These are phyloP conservation scores for Agarophyton chilense DNA, from an alignment of 23 red algal species.

Conservation along the genomic window DNA sequence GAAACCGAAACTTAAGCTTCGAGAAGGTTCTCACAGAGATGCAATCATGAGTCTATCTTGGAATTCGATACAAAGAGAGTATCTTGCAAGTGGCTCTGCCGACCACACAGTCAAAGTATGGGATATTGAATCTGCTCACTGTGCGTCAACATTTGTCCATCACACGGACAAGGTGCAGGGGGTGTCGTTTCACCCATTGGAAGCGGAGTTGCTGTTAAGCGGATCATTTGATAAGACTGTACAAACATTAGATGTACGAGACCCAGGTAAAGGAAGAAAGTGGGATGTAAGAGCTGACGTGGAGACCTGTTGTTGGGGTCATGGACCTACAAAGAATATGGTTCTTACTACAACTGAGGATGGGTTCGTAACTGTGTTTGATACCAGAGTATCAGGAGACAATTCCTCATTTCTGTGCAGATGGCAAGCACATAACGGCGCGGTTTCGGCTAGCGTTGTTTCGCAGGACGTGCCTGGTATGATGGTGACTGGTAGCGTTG, in stretches of 20 bases:
- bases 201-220: slow-evolving; percentile 54
- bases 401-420: slow-evolving; percentile 17
- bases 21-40: slow-evolving; percentile 56
- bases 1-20: slow-evolving; percentile 45
- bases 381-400: slow-evolving; percentile 56
- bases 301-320: slow-evolving; percentile 56
- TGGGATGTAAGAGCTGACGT: slow-evolving; percentile 58
- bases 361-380: slow-evolving; percentile 72
- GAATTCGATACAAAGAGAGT: slow-evolving; percentile 70
- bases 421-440: slow-evolving; percentile 64
- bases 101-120: slow-evolving; percentile 83
- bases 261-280: neutral
- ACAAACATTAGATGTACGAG: slow-evolving; percentile 79
- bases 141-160: slow-evolving; percentile 62
- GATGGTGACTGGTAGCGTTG: slow-evolving; percentile 83
- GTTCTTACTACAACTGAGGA: slow-evolving; percentile 76
- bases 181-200: slow-evolving; percentile 79
- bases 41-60: slow-evolving; percentile 86
- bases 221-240: slow-evolving; percentile 89
- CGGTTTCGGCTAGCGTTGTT: slow-evolving; percentile 58
- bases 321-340: slow-evolving; percentile 4
- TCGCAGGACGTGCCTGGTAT: slow-evolving; percentile 68
- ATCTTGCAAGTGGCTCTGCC: slow-evolving; percentile 90
- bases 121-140: slow-evolving; percentile 85
- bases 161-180: slow-evolving; percentile 90